Evolutionary conservation across 306 rosid species (phyloP).

Genomic region (Acacia melanoxylon): DNA sequence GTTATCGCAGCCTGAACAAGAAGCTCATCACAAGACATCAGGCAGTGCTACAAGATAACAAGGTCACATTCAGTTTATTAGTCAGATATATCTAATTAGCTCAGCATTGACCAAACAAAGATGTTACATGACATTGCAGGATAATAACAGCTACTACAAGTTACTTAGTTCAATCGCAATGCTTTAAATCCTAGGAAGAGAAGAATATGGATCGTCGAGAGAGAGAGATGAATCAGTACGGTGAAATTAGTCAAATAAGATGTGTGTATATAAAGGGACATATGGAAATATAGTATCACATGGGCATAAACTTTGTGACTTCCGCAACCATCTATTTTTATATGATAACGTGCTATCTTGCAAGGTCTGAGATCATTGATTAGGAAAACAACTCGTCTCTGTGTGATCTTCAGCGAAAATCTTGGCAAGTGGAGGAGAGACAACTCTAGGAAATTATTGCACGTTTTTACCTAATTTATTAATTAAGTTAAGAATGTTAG

Average conservation of each 20-base stretch:
- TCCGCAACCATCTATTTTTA: constrained; percentile 2
- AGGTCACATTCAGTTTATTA: neutral
- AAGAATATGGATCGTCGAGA: constrained; percentile 19
- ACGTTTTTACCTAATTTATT: no score
- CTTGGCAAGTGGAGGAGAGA: neutral
- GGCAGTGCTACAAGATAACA: constrained; percentile 30
- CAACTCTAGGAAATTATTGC: neutral
- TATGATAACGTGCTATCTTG: neutral
- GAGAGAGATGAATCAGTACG: neutral
- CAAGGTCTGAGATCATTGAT: neutral
- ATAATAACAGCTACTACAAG: constrained; percentile 7
- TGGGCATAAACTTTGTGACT: neutral
- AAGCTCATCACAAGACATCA: constrained; percentile 34
- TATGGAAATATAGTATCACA: neutral
- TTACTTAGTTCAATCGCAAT: constrained; percentile 8
- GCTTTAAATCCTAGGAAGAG: neutral
- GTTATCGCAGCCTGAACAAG: constrained; percentile 48
- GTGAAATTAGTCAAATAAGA: constrained; percentile 17
- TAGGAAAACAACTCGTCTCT: neutral
- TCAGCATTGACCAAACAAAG: constrained; percentile 17
- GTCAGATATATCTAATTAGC: neutral
- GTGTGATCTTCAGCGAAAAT: neutral
- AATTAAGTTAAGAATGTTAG: no score
- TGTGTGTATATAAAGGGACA: neutral
- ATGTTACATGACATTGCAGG: constrained; percentile 23